Evolutionary conservation across 2,329 filamentous ascomycete genomes (phyloP).

Genomic region (Penicillium expansum): DNA sequence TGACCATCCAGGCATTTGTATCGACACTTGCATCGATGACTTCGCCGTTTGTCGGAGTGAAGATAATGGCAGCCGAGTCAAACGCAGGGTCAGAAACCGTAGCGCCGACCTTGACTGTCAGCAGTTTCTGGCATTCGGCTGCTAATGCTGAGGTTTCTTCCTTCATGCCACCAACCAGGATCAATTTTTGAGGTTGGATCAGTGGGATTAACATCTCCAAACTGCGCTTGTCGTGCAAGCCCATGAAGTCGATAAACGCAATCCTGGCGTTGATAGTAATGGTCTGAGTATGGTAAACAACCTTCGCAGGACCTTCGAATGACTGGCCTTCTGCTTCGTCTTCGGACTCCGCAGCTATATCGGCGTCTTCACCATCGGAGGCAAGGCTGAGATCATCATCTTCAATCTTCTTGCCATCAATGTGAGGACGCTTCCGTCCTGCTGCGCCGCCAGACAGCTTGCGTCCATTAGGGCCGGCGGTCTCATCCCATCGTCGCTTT

Average conservation of each 20-base stretch:
- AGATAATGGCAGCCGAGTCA: conserved; percentile 64
- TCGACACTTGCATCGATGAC: conserved; percentile 89
- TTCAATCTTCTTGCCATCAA: conserved; percentile 31
- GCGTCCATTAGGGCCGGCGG: conserved; percentile 43
- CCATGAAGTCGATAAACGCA: conserved; percentile 86
- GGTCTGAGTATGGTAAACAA: conserved; percentile 62
- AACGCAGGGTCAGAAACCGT: conserved; percentile 40
- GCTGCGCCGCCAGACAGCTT: conserved; percentile 40
- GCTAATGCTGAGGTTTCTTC: conserved; percentile 78
- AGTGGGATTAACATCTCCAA: conserved; percentile 92
- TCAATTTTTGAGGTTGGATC: conserved; percentile 89
- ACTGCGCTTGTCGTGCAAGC: conserved; percentile 88
- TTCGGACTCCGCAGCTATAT: conserved; percentile 55
- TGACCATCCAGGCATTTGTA: conserved; percentile 95
- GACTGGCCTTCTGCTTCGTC: conserved; percentile 52
- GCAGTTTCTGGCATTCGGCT: conserved; percentile 70
- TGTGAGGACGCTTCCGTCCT: conserved; percentile 60
- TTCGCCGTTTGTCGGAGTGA: conserved; percentile 72
- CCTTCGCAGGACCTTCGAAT: conserved; percentile 69
- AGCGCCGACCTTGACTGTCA: conserved; percentile 45
- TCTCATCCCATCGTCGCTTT: conserved; percentile 91
- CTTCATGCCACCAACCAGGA: conserved; percentile 77
- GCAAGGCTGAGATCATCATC: conserved; percentile 49
- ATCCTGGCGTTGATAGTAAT: conserved; percentile 72
- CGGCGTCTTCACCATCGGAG: conserved; percentile 57